These are phyloP conservation scores for Leccinum griseonigrum DNA, from an alignment of 1,284 basidiomycete species.

Conservation along the genomic window DNA sequence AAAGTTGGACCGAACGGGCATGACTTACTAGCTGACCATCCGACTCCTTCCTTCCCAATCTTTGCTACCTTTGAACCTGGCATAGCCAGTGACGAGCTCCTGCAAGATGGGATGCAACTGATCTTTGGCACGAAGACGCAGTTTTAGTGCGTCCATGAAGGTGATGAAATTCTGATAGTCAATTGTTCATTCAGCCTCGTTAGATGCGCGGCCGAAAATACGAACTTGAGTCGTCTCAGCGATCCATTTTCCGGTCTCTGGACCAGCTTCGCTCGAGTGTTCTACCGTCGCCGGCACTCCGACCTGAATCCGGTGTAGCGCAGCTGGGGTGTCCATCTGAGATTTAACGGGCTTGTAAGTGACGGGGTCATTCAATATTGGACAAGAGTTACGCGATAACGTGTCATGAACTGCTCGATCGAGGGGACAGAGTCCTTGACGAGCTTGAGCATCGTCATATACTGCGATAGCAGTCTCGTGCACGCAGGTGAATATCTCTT, in stretches of 20 bases:
- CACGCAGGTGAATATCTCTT: constrained; percentile 96
- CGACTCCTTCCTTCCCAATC: constrained; percentile 94
- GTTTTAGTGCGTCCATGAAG: constrained; percentile 96
- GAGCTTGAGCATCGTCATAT: constrained; percentile 95
- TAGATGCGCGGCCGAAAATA: neutral
- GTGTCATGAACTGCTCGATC: constrained; percentile 88
- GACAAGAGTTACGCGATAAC: constrained; percentile 63
- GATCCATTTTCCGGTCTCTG: constrained; percentile 94
- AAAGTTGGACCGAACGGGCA: neutral
- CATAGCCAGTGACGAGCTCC: constrained; percentile 91
- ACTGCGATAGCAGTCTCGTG: constrained; percentile 88
- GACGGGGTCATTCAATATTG: neutral
- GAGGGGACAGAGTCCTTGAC: constrained; percentile 82
- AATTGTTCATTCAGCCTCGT: neutral
- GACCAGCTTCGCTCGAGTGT: constrained; percentile 78
- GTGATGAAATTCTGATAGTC: constrained; percentile 86
- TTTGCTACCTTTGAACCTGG: constrained; percentile 88
- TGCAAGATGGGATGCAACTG: constrained; percentile 94
- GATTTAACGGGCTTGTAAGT: neutral
- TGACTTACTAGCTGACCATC: constrained; percentile 85
- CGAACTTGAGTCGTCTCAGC: constrained; percentile 94
- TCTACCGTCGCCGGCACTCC: constrained; percentile 97
- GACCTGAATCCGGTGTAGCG: constrained; percentile 84
- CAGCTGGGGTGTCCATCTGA: constrained; percentile 94
- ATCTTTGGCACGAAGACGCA: constrained; percentile 92